Conservation (phyloP, 202 grass and related monocot genomes). For the Schoenoplectus tabernaemontani region DNA sequence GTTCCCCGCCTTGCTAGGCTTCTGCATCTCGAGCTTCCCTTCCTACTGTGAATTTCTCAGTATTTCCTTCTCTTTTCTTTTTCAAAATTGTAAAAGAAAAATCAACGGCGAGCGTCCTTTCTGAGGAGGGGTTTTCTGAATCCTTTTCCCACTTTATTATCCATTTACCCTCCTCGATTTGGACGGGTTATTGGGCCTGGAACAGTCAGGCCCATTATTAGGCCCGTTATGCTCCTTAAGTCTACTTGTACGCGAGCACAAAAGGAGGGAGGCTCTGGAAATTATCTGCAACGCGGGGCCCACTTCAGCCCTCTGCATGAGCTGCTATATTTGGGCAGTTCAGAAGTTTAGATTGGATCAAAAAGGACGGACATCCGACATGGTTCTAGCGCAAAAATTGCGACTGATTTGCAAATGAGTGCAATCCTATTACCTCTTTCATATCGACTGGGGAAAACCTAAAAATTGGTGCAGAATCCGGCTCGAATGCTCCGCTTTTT, state of each 20-base stretch:
- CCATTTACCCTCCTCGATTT: too few species aligned
- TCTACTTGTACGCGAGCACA: too few species aligned
- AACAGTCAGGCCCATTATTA: background rate
- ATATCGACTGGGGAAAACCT: background rate
- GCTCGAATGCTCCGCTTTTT: background rate
- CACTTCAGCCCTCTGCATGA: too few species aligned
- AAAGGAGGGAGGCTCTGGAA: too few species aligned
- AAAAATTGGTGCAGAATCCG: background rate
- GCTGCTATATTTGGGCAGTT: too few species aligned
- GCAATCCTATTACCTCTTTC: background rate
- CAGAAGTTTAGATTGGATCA: too few species aligned
- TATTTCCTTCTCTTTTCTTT: background rate
- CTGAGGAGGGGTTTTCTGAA: too few species aligned
- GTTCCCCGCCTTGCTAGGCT: constrained; percentile 64
- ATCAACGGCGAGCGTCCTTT: background rate
- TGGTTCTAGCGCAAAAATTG: background rate
- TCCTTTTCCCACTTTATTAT: background rate
- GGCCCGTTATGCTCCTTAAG: too few species aligned
- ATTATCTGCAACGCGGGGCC: too few species aligned
- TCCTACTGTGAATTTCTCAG: background rate
- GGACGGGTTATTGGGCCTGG: background rate
- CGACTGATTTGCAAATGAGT: background rate
- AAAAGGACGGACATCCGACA: too few species aligned
- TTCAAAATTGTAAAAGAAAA: background rate
- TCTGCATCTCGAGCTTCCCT: constrained; percentile 47